Evolutionary conservation across 805 yeast genomes (phyloP), one percentile per base, ranked within the genome.

Genomic region (Kregervanrija fluxuum): DNA sequence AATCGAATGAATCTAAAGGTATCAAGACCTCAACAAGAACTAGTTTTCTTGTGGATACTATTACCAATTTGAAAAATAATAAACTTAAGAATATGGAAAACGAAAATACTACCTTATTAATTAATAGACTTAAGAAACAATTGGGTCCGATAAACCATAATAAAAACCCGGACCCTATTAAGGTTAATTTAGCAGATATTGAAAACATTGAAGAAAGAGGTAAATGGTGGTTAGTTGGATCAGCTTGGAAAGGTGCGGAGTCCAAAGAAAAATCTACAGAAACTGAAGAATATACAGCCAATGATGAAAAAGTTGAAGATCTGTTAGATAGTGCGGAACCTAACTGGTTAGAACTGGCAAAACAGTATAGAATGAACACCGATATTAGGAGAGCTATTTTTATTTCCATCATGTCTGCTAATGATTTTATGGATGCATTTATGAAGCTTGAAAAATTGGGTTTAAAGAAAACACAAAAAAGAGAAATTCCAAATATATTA

Each of bases 181-280:
- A 85, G 52, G 98, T 93, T 0, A 68, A 86, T 3, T 67, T 91
- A 15, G 81, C 79, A 38, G 99, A 93, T 66, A 88, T 93, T 46
- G 79, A 76, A 40, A 79, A 77, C 48, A 73, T 87, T 17, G 85
- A 82, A 11, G 77, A 82, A 1, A 79, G 80, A 51, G 99, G 99
- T 46, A 93, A 91, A 64, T 93, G 99, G 99, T 93, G 99, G 99
- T 70, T 93, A 31, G 91, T 93, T 30, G 99, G 99, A 41, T 86
- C 98, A 1, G 96, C 99, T 0, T 93, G 97, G 96, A 86, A 80
- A 56, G 96, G 96, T 3, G 46, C 32, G 22, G 54, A 47, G 6
- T 8, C 30, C 8, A n/a, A 10, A n/a, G n/a, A 22, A 33, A 17
- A 31, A n/a, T 44, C 37, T 4, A 30, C 32, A 13, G 43, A 47